Conservation (phyloP, 1,284 basidiomycete species). For the Butyriboletus appendiculatus region DNA sequence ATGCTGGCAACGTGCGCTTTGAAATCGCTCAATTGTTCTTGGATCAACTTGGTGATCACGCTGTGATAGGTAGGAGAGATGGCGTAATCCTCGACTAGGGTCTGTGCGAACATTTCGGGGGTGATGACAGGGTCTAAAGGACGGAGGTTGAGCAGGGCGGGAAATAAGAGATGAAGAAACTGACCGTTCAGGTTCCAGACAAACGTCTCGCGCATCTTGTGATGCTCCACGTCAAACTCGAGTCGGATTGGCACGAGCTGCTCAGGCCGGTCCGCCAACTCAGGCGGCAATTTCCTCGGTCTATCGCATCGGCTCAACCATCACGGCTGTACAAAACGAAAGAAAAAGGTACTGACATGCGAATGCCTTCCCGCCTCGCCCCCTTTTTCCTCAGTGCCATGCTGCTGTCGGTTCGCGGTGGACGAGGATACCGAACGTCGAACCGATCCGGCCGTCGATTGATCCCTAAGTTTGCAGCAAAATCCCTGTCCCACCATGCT, state of each 20-base stretch:
- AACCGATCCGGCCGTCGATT: conserved; percentile 54
- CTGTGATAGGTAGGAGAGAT: conserved; percentile 73
- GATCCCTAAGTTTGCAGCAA: conserved; percentile 12
- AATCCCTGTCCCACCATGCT: conserved; percentile 36
- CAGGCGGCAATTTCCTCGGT: conserved; percentile 58
- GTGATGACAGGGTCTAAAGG: conserved; percentile 80
- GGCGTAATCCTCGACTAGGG: conserved; percentile 89
- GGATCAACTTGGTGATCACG: conserved; percentile 82
- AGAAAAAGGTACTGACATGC: conserved; percentile 51
- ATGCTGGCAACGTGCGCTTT: conserved; percentile 59
- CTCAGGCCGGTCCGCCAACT: conserved; percentile 67
- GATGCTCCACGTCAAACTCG: conserved; percentile 92
- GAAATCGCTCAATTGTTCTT: conserved; percentile 85
- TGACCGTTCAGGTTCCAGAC: conserved; percentile 94
- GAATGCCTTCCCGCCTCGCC: conserved; percentile 68
- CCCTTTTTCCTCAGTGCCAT: conserved; percentile 52
- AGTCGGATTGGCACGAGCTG: conserved; percentile 91
- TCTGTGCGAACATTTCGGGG: conserved; percentile 88
- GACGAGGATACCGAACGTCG: conserved; percentile 67
- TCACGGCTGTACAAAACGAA: conserved; percentile 1
- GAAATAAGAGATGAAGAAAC: conserved; percentile 20
- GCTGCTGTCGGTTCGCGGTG: conserved; percentile 40
- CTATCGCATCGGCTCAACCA: conserved; percentile 37
- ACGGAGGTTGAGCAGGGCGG: neutral
- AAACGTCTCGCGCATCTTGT: conserved; percentile 94